These are phyloP conservation scores for Russula dissimulans DNA, from an alignment of 768 basidiomycete genomes.

Conservation along the genomic window DNA sequence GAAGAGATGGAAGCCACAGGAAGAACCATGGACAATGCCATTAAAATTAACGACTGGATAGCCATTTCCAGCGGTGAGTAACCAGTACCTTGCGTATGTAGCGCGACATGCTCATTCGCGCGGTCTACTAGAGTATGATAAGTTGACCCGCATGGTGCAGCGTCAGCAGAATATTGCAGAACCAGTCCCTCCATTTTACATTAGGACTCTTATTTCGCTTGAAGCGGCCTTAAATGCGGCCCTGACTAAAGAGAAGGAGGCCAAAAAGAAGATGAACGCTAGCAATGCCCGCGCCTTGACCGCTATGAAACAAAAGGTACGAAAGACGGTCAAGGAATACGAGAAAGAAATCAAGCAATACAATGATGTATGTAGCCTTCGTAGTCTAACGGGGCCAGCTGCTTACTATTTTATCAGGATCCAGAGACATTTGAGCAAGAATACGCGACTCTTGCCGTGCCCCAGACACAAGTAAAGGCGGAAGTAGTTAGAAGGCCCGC, in stretches of 20 bases:
- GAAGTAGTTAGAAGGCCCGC: constrained; percentile 32
- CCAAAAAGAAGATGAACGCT: constrained; percentile 95
- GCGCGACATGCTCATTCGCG: constrained; percentile 4
- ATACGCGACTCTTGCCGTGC: constrained; percentile 46
- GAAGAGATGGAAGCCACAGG: constrained; percentile 94
- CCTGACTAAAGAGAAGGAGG: constrained; percentile 78
- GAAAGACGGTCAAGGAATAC: constrained; percentile 83
- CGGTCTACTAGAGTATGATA: constrained; percentile 76
- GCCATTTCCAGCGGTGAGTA: constrained; percentile 75
- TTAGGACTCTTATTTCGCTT: constrained; percentile 63
- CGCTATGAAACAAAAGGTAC: constrained; percentile 96
- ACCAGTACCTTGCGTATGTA: not conserved
- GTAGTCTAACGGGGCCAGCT: not conserved
- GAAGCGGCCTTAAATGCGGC: constrained; percentile 69
- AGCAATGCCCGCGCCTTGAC: constrained; percentile 90
- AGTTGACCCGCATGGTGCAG: constrained; percentile 82
- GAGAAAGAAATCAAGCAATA: constrained; percentile 73
- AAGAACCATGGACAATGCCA: constrained; percentile 86
- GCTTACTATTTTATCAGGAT: constrained; percentile 44
- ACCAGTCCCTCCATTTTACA: constrained; percentile 78
- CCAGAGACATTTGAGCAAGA: constrained; percentile 80
- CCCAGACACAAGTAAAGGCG: constrained; percentile 32
- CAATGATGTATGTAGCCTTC: constrained; percentile 48
- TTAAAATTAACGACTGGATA: constrained; percentile 96
- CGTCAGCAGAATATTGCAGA: constrained; percentile 80